Evolutionary conservation across 2,329 filamentous ascomycete species (phyloP).

Genomic region (Biscogniauxia mediterranea): DNA sequence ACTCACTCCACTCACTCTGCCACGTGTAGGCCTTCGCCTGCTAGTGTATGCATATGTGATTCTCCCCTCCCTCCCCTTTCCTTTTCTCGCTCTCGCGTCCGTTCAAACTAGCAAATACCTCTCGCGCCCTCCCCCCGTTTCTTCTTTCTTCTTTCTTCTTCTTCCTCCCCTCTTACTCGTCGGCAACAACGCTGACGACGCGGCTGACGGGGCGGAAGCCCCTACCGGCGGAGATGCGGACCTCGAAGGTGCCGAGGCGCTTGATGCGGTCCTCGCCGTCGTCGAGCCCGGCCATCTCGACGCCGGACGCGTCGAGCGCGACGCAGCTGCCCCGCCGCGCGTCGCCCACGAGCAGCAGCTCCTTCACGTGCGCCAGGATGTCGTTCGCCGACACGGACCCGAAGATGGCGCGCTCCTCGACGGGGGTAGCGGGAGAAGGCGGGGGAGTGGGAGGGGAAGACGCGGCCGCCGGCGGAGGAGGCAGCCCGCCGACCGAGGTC

Average conservation of each 20-base stretch:
- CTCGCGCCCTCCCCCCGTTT: no score
- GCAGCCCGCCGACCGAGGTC: conserved; percentile 11
- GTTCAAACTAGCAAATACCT: no score
- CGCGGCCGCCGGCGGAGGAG: conserved; percentile 12
- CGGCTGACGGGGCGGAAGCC: conserved; percentile 33
- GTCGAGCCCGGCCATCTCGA: conserved; percentile 35
- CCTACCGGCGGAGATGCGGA: conserved; percentile 35
- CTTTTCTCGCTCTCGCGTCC: no score
- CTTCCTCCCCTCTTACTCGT: conserved; percentile 14
- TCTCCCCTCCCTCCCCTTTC: no score
- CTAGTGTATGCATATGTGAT: no score
- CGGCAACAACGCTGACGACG: conserved; percentile 35
- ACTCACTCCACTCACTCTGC: no score
- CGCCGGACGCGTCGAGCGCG: conserved; percentile 34
- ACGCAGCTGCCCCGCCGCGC: conserved; percentile 33
- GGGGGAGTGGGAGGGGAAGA: conserved; percentile 14
- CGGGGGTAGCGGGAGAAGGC: conserved; percentile 4
- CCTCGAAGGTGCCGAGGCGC: conserved; percentile 39
- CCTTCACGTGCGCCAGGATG: conserved; percentile 35
- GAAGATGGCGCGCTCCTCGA: conserved; percentile 33
- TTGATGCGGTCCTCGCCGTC: conserved; percentile 40
- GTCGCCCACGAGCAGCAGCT: conserved; percentile 32
- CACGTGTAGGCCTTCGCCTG: no score
- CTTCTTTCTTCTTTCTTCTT: not conserved
- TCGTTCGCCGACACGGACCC: conserved; percentile 42